Evolutionary conservation across 2,329 filamentous ascomycete species (phyloP).

Genomic region (Colletotrichum sp.): DNA sequence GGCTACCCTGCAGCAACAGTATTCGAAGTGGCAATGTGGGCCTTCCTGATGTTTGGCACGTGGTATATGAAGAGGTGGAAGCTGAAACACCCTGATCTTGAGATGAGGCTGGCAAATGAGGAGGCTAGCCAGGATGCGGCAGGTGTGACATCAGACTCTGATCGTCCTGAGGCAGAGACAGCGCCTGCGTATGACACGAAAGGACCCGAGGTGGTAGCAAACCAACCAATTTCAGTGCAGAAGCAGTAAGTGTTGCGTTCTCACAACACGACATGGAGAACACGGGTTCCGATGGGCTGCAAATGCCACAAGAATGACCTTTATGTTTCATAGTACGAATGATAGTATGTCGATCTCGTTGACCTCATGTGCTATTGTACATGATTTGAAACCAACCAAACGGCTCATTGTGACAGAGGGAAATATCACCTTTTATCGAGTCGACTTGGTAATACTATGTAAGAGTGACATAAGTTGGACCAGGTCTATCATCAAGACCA

Average conservation of each 20-base stretch:
- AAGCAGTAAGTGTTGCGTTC: not conserved
- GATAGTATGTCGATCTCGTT: too few species aligned
- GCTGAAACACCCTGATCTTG: constrained; percentile 23
- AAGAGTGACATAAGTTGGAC: not conserved
- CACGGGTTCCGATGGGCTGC: not conserved
- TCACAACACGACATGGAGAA: fast-evolving
- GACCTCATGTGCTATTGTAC: fast-evolving
- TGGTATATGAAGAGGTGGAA: constrained; percentile 32
- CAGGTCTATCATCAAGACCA: not conserved
- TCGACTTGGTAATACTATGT: not conserved
- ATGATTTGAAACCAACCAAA: fast-evolving
- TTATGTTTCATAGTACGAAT: too few species aligned
- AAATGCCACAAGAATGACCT: too few species aligned
- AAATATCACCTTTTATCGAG: not conserved
- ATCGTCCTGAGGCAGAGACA: not conserved
- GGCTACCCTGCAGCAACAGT: constrained; percentile 30
- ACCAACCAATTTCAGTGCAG: not conserved
- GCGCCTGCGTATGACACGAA: not conserved
- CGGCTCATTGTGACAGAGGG: fast-evolving
- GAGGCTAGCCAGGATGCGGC: not conserved
- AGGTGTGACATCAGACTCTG: not conserved
- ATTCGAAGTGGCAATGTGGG: constrained; percentile 31
- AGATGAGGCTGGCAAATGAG: constrained; percentile 21
- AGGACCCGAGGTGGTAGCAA: not conserved
- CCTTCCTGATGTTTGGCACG: constrained; percentile 27